phyloP scores from a whole-genome alignment of 192 early-diverging fungal species.

The Coemansia umbellata region DNA sequence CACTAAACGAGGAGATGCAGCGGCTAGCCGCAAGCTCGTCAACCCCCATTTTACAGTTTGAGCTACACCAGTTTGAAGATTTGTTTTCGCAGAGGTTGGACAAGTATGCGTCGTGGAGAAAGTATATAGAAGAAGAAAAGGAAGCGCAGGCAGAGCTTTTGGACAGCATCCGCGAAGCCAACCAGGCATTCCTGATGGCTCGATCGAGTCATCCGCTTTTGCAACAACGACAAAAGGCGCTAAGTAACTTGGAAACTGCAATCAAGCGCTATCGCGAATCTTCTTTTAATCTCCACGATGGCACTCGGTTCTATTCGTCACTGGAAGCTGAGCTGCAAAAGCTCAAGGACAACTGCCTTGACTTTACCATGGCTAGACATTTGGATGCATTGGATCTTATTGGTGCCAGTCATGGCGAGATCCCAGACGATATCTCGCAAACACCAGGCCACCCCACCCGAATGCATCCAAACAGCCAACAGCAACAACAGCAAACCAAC shows the following conservation, averaged over 20 bases:
- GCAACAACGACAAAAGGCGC: conserved; percentile 66
- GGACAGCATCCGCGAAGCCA: conserved; percentile 57
- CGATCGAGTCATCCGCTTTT: conserved; percentile 57
- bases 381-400: conserved; percentile 60
- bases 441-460: not conserved
- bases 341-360: conserved; percentile 60
- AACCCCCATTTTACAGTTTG: conserved; percentile 61
- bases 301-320: conserved; percentile 66
- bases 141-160: conserved; percentile 64
- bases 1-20: conserved; percentile 62
- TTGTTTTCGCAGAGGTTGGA: conserved; percentile 66
- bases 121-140: conserved; percentile 54
- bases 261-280: conserved; percentile 74
- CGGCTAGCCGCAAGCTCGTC: conserved; percentile 57
- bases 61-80: conserved; percentile 73
- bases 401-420: conserved; percentile 24
- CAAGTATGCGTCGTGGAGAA: conserved; percentile 66
- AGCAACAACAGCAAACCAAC: conserved; percentile 7
- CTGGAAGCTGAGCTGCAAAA: conserved; percentile 61
- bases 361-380: conserved; percentile 67
- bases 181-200: conserved; percentile 63
- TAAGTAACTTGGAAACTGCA: conserved; percentile 73
- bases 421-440: conserved; percentile 20
- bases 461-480: not conserved
- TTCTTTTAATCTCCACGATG: conserved; percentile 71